phyloP scores from a whole-genome alignment of 139 green algal species.

The Spirogloea muscicola region DNA sequence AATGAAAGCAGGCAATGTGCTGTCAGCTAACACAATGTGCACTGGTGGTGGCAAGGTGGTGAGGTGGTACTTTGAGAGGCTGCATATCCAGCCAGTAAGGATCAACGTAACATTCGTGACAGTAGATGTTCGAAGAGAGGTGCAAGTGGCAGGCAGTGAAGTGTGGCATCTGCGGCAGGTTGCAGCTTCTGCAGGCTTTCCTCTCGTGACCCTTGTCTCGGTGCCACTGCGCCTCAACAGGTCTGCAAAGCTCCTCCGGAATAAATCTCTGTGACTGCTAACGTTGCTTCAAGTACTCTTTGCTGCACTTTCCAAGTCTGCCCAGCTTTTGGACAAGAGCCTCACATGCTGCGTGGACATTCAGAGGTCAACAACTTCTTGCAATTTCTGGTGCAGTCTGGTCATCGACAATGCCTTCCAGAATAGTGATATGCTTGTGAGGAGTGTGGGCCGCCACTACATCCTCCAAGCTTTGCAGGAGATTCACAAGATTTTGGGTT shows the following conservation, averaged over 20 bases:
- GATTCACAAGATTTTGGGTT: conserved; percentile 55
- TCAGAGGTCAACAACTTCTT: too few species aligned
- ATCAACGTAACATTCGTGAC: conserved; percentile 57
- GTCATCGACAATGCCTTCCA: conserved; percentile 31
- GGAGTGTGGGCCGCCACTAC: conserved; percentile 34
- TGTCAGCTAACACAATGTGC: too few species aligned
- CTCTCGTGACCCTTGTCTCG: conserved; percentile 53
- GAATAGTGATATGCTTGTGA: conserved; percentile 5
- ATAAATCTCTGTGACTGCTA: too few species aligned
- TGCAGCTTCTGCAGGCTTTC: conserved; percentile 24
- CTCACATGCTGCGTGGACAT: too few species aligned
- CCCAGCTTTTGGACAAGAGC: too few species aligned
- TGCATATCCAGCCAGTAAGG: conserved; percentile 50
- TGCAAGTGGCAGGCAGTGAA: too few species aligned
- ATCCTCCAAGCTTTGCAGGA: conserved; percentile 23
- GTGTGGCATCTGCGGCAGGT: neutral
- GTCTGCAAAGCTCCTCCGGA: too few species aligned
- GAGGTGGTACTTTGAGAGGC: conserved; percentile 45
- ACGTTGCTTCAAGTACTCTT: too few species aligned
- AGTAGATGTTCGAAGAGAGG: too few species aligned
- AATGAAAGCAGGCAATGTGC: too few species aligned
- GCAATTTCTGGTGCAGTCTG: conserved; percentile 24
- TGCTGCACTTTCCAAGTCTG: too few species aligned
- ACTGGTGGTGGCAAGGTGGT: too few species aligned
- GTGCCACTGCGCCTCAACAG: conserved; percentile 54